phyloP scores from a whole-genome alignment of 2,329 filamentous ascomycete genomes.

The Arachnomyces sp. region DNA sequence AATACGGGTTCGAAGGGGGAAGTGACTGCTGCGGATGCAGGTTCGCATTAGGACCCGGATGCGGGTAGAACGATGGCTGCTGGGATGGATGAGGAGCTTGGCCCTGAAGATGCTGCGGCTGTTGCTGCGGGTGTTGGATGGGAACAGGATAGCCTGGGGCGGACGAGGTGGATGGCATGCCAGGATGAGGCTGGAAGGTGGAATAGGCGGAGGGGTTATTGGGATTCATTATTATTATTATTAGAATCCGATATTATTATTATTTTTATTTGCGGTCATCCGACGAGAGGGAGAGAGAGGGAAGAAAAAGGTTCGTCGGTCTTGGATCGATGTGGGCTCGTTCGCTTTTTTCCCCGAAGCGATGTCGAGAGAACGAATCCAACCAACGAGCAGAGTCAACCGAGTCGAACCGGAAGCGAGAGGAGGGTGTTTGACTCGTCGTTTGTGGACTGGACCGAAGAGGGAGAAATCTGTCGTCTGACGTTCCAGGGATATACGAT shows the following conservation, averaged over 20 bases:
- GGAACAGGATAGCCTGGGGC: conserved; percentile 6
- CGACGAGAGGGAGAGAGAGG: background rate
- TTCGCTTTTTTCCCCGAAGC: too few relatives aligned
- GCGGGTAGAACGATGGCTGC: conserved; percentile 8
- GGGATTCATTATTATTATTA: conserved; percentile 21
- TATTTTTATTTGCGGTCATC: background rate
- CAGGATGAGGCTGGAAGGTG: conserved; percentile 13
- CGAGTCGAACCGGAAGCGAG: too few relatives aligned
- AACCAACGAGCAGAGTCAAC: background rate
- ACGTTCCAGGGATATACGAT: too few relatives aligned
- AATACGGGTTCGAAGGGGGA: too few relatives aligned
- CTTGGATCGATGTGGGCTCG: background rate
- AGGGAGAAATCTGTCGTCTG: too few relatives aligned
- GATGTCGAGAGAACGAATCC: background rate
- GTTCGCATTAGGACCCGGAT: conserved; percentile 2
- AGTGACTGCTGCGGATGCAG: too few relatives aligned
- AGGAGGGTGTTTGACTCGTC: too few relatives aligned
- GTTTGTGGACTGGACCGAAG: too few relatives aligned
- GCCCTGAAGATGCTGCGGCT: background rate
- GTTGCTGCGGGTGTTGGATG: background rate
- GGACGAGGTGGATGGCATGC: conserved; percentile 3
- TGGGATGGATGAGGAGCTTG: conserved; percentile 6
- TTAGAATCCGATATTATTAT: conserved; percentile 1
- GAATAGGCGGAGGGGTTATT: conserved; percentile 21
- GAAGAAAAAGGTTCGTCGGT: background rate